Conservation (phyloP, 129 eudicot genomes). For the Pittosporum tobira region DNA sequence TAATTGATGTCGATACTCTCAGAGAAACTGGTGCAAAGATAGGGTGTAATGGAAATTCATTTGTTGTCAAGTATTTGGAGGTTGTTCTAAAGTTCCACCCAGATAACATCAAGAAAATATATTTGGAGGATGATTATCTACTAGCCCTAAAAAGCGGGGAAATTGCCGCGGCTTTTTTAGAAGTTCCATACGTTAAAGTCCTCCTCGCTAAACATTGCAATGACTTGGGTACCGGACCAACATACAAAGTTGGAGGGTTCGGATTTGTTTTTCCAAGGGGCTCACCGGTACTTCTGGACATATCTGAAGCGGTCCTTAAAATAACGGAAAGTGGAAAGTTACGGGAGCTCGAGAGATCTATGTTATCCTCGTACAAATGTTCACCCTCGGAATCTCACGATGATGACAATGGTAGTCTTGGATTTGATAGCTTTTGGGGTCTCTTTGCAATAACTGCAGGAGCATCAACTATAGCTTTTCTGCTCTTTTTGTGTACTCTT, state of each 20-base stretch:
- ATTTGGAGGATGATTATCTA: not conserved
- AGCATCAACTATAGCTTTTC: not conserved
- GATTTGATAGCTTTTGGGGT: conserved; percentile 9
- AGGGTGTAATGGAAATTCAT: conserved; percentile 26
- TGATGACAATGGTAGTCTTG: not conserved
- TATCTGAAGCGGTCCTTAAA: not conserved
- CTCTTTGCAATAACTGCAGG: conserved; percentile 4
- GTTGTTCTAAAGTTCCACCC: conserved; percentile 6
- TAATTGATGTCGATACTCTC: conserved; percentile 6
- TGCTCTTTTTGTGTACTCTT: not conserved
- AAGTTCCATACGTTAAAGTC: conserved; percentile 17
- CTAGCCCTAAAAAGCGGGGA: conserved; percentile 1
- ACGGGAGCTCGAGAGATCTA: not conserved
- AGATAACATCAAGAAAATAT: conserved; percentile 7
- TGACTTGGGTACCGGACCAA: not conserved
- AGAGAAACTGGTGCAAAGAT: conserved; percentile 8
- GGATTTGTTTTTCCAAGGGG: conserved; percentile 16
- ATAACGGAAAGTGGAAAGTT: conserved; percentile 1
- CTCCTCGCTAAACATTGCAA: conserved; percentile 15
- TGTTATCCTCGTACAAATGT: not conserved
- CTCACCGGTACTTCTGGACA: not conserved
- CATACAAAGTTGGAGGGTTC: conserved; percentile 20
- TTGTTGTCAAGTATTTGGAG: conserved; percentile 12
- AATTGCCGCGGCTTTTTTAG: conserved; percentile 23
- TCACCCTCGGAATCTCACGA: not conserved